These are phyloP conservation scores for Tolypocladium nubicola DNA, from an alignment of 2,329 filamentous ascomycete genomes.

Conservation along the genomic window DNA sequence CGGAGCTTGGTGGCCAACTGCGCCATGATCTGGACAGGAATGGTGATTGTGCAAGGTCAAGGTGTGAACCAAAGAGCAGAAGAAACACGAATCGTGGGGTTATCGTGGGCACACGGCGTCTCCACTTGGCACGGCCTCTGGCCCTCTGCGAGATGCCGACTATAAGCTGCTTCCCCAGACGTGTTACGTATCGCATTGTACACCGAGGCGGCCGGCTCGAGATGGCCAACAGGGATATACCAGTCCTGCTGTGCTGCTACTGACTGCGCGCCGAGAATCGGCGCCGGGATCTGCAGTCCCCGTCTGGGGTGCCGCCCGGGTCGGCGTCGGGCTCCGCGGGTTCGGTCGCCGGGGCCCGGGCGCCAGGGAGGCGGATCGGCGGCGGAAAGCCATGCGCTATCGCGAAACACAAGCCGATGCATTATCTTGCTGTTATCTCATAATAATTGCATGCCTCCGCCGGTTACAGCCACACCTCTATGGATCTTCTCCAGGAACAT, in stretches of 20 bases:
- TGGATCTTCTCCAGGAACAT: not conserved
- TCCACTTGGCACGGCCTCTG: not conserved
- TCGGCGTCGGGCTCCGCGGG: not conserved
- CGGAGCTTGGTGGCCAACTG: constrained; percentile 15
- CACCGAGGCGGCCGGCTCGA: too few relatives aligned
- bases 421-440: not conserved
- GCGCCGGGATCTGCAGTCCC: not conserved
- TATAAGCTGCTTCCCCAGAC: not conserved
- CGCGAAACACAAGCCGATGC: not conserved
- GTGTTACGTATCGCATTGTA: not conserved
- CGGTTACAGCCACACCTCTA: not conserved
- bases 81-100: not conserved
- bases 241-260: not conserved
- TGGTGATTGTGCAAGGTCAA: not conserved
- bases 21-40: constrained; percentile 5
- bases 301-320: not conserved
- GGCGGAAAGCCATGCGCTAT: not conserved
- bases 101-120: not conserved
- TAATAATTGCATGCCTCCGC: not conserved
- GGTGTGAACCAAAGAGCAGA: not conserved
- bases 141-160: not conserved
- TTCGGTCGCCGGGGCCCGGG: not conserved
- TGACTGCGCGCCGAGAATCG: not conserved
- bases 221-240: not conserved
- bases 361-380: not conserved